Evolutionary conservation across 179 eudicot genomes (phyloP).

Genomic region (Silene noctiflora): DNA sequence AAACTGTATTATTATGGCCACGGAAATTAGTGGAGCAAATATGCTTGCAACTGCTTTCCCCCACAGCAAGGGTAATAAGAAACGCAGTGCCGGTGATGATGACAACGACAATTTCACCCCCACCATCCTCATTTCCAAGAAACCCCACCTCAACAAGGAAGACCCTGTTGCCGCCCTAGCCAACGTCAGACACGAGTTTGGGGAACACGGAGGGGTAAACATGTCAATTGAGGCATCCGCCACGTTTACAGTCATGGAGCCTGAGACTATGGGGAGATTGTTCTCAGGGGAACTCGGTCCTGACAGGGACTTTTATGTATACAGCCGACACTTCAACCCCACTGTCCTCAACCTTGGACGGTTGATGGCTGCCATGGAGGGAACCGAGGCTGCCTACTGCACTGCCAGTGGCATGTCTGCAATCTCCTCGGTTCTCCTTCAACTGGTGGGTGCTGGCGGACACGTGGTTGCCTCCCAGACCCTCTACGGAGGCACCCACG

Average conservation of each 20-base stretch:
- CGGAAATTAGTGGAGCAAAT: not conserved
- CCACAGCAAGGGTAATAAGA: not conserved
- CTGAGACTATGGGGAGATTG: slow-evolving; percentile 77
- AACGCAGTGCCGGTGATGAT: slow-evolving; percentile 31
- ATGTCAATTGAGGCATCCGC: slow-evolving; percentile 99
- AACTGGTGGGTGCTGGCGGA: slow-evolving; percentile 70
- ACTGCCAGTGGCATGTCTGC: slow-evolving; percentile 97
- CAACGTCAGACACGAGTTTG: slow-evolving; percentile 76
- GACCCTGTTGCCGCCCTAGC: slow-evolving; percentile 74
- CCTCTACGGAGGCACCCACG: slow-evolving; percentile 90
- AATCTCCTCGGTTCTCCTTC: slow-evolving; percentile 69
- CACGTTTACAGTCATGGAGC: slow-evolving; percentile 96
- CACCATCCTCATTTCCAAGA: not conserved
- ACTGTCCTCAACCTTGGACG: slow-evolving; percentile 83
- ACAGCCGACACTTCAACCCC: slow-evolving; percentile 96
- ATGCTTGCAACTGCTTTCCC: not conserved
- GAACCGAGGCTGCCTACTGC: slow-evolving; percentile 96
- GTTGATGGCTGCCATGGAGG: slow-evolving; percentile 88
- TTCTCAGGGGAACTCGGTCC: slow-evolving; percentile 90
- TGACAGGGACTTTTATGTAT: slow-evolving; percentile 78
- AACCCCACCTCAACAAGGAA: slow-evolving; percentile 11
- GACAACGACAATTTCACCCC: slow-evolving; percentile 26
- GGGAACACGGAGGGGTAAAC: slow-evolving; percentile 98
- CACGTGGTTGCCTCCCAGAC: slow-evolving; percentile 75
- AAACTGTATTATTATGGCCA: slow-evolving; percentile 13